Percentiles rank a stretch among this genome's conserved stretches.
phyloP scores from a whole-genome alignment of 2,329 filamentous ascomycete genomes.

The Sphaerulina populicola region DNA sequence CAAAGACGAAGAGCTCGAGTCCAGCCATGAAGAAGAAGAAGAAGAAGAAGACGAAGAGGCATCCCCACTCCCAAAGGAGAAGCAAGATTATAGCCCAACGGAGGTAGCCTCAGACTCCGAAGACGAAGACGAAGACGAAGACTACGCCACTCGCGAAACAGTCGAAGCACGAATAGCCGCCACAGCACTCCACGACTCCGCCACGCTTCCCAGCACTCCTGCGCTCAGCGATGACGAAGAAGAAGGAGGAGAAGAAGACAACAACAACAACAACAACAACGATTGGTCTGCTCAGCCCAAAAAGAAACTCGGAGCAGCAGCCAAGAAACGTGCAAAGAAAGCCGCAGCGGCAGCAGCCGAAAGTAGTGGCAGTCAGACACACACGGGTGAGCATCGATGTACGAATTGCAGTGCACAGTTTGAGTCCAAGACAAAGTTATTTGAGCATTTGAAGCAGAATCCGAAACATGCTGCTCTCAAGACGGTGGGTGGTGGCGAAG shows the following conservation, averaged over 20 bases:
- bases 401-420: slow-evolving; percentile 71
- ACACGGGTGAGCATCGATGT: slow-evolving; percentile 54
- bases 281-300: slow-evolving; percentile 12
- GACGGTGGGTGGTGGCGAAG: slow-evolving; percentile 34
- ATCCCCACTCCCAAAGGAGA: neutral
- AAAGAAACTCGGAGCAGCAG: slow-evolving; percentile 42
- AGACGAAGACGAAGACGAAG: slow-evolving; percentile 31
- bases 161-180: slow-evolving; percentile 36
- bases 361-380: slow-evolving; percentile 16
- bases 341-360: slow-evolving; percentile 36
- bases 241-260: no score
- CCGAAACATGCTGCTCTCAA: slow-evolving; percentile 41
- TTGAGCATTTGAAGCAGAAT: slow-evolving; percentile 59
- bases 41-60: neutral
- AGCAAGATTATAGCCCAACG: neutral
- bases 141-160: slow-evolving; percentile 39
- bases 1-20: neutral
- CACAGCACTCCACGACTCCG: slow-evolving; percentile 8
- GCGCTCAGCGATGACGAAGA: slow-evolving; percentile 1
- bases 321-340: slow-evolving; percentile 43
- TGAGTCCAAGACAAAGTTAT: slow-evolving; percentile 63
- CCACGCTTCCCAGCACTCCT: slow-evolving; percentile 2
- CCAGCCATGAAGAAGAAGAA: slow-evolving; percentile 2
- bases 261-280: no score
- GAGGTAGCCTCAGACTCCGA: slow-evolving; percentile 13